These are phyloP conservation scores for Penicillium palitans DNA, from an alignment of 2,329 filamentous ascomycete species.

Conservation along the genomic window DNA sequence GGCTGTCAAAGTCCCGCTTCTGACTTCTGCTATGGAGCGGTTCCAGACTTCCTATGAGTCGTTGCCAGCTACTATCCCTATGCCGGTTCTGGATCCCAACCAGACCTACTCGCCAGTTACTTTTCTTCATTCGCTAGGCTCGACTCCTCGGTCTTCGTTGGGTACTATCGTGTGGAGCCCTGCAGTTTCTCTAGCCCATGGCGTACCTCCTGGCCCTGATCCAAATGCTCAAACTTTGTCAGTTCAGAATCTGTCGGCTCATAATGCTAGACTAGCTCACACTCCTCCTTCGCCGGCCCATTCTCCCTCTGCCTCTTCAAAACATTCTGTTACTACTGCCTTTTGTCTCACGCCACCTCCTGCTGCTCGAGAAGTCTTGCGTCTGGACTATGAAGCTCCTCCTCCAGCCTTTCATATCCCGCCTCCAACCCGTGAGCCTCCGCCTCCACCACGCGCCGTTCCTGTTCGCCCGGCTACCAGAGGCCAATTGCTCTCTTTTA, in stretches of 20 bases:
- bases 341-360: conserved; percentile 8
- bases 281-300: neutral
- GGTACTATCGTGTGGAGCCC: neutral
- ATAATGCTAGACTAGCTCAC: neutral
- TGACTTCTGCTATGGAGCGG: conserved; percentile 43
- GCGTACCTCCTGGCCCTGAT: neutral
- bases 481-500: conserved; percentile 9
- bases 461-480: neutral
- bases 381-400: neutral
- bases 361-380: neutral
- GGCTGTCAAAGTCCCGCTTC: conserved; percentile 40
- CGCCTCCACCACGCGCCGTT: neutral
- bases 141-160: neutral
- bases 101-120: neutral
- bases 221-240: neutral
- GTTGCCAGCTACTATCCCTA: conserved; percentile 24
- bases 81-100: neutral
- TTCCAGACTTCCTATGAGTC: conserved; percentile 38
- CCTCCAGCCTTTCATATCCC: neutral
- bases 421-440: neutral
- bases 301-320: neutral
- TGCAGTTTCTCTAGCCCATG: neutral
- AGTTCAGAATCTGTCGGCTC: neutral
- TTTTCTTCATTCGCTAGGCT: neutral
- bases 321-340: neutral